Evolutionary conservation across 768 basidiomycete genomes (phyloP).

Genomic region (Auricularia auricula-judae): DNA sequence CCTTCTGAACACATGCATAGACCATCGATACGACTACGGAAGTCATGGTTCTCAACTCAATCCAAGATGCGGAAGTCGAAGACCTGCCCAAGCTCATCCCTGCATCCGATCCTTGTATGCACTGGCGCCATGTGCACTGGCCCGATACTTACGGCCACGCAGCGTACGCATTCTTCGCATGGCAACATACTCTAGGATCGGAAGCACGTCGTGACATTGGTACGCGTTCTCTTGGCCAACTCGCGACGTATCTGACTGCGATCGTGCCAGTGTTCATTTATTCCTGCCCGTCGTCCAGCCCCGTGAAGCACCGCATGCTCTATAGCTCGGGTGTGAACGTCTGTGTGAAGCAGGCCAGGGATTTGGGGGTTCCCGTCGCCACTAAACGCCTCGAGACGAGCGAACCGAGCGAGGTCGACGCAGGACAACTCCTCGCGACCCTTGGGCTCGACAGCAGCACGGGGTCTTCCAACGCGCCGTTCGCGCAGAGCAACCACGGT

Average conservation of each 20-base stretch:
- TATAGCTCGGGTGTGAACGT: constrained; percentile 63
- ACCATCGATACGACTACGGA: constrained; percentile 57
- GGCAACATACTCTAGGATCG: constrained; percentile 34
- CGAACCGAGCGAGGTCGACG: background rate
- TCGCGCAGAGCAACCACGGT: background rate
- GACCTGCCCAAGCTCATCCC: constrained; percentile 42
- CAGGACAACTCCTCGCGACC: background rate
- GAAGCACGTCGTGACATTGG: constrained; percentile 48
- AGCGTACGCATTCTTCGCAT: constrained; percentile 58
- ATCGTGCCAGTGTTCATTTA: constrained; percentile 71
- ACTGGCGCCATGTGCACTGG: background rate
- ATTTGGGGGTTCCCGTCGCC: constrained; percentile 30
- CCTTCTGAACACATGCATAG: constrained; percentile 24
- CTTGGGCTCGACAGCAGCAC: background rate
- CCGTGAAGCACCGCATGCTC: constrained; percentile 80
- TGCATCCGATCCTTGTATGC: constrained; percentile 42
- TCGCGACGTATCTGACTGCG: background rate
- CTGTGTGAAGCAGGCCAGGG: constrained; percentile 47
- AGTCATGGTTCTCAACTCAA: constrained; percentile 36
- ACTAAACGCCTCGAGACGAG: constrained; percentile 22
- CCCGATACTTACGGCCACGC: background rate
- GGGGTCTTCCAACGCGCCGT: background rate
- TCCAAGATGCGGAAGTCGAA: constrained; percentile 29
- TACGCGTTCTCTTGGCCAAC: constrained; percentile 20
- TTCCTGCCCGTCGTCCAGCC: constrained; percentile 72